Percentiles rank a stretch among this genome's conserved stretches.
phyloP scores from a whole-genome alignment of 768 basidiomycete genomes.

The Coprinopsis cinerea region DNA sequence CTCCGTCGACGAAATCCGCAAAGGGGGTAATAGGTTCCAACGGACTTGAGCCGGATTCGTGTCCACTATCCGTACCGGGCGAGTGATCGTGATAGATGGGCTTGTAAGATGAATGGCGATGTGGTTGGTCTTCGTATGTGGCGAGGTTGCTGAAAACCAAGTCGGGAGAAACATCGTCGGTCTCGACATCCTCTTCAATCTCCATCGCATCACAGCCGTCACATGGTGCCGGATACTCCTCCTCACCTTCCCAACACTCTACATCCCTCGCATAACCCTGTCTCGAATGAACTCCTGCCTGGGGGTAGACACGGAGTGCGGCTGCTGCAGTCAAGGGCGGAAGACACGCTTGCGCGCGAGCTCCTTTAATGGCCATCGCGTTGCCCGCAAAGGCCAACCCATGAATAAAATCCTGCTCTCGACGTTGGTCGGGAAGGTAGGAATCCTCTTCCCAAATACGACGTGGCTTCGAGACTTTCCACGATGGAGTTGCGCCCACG shows the following conservation, averaged over 20 bases:
- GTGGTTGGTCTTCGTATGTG: constrained; percentile 23
- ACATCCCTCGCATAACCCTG: not conserved
- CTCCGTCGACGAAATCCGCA: constrained; percentile 69
- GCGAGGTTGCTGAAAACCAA: constrained; percentile 21
- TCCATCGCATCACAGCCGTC: constrained; percentile 10
- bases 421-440: constrained; percentile 20
- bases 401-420: constrained; percentile 55
- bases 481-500: constrained; percentile 49
- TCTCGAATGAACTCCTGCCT: not conserved
- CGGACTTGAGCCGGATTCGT: constrained; percentile 59
- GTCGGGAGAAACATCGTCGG: constrained; percentile 13
- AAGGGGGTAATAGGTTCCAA: constrained; percentile 74
- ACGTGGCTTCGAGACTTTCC: constrained; percentile 64
- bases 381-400: constrained; percentile 76
- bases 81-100: constrained; percentile 64
- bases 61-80: constrained; percentile 43
- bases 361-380: constrained; percentile 82
- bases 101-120: constrained; percentile 46
- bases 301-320: constrained; percentile 14
- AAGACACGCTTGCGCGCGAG: constrained; percentile 78
- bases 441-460: constrained; percentile 59
- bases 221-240: not conserved
- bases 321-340: constrained; percentile 65
- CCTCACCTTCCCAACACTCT: constrained; percentile 2
- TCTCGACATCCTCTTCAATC: constrained; percentile 7